Evolutionary conservation across 2,329 filamentous ascomycete genomes (phyloP), one percentile per base, ranked within the genome.

Genomic region (Hypoxylon sp.): DNA sequence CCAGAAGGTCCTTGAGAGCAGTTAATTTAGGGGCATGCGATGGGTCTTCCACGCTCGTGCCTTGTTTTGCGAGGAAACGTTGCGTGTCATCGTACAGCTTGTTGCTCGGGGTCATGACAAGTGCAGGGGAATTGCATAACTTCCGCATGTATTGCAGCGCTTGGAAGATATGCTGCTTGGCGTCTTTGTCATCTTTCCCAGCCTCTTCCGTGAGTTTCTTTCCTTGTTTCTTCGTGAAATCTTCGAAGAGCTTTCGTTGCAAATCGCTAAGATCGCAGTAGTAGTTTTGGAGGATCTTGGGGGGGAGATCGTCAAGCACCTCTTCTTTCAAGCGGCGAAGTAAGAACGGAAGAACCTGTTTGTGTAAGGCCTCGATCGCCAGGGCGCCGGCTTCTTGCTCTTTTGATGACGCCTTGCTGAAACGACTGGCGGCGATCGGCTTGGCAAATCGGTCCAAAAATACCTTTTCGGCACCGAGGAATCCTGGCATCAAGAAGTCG

Each of bases 81-180:
- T 96, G 91, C 3, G 92, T 93, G 12, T 92, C 87, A 11, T 91
- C 89, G 70, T 96, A 99, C 57, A 94, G 84, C 67, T 88, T 90
- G 73, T 96, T 93, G 12, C 86, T 90, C 42, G 94, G 91, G 67
- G 97, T 97, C 80, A 99, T 90, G 7, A 99, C 94, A 60, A 99
- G 80, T 0, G 94, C 91, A 0, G 94, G 94, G 2, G 94, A 97
- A 70, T 99, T 99, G 81, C 94, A 99, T 4, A 99, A 83, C 75
- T 97, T 97, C 55, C 95, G 91, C 95, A 99, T 99, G 74, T 99
- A 99, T 70, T 99, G 95, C 32, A 99, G 75, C 3, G 95, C 94
- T 71, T 97, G 93, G 88, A 99, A 99, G 62, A 99, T 99, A 71
- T 99, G 94, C 70, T 96, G 90, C 71, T 99, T 99, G 60, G 91